Base-by-base conservation (phyloP, 305 asterid genomes). In the Euphrasia arctica region DNA sequence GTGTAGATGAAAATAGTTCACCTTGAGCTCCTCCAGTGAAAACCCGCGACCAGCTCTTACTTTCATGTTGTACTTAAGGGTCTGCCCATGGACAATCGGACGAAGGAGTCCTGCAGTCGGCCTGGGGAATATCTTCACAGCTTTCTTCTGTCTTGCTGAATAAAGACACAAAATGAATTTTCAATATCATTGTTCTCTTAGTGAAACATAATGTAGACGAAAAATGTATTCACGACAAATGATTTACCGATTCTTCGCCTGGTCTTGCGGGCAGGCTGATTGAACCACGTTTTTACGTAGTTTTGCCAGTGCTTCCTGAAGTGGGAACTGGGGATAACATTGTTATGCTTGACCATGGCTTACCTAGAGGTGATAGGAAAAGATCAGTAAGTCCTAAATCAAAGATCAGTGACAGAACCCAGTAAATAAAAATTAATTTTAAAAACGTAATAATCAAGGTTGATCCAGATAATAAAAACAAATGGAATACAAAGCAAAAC, bases 1-100 rank as follows among this genome's bases (percentile, higher is more conserved):
- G 45, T 39, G 45, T 39, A 0, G 52, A 48, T n/a, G 18, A n/a
- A 10, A 48, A 4, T 41, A 88, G 84, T 62, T 45, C 51, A 45
- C 52, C 52, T 48, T 48, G 22, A 48, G 52, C 52, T 48, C 52
- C 8, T 48, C 52, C 8, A 48, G 52, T 11, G 52, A 48, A 13
- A 48, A 48, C 52, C 52, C 52, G 4, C 18, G 18, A n/a, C 52
- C 52, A 4, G 52, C 52, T 48, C 52, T 48, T 2, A 48, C 52
- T 48, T 48, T 48, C 52, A 48, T 48, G 52, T 48, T 48, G 52
- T 48, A 48, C 52, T 48, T 48, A 0, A 48, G 52, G 52, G 52
- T 48, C 22, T 48, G 52, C 14, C 52, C 52, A n/a, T 48, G 52
- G 52, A 48, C 52, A 48, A 48, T n/a, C 15, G 52, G 52, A 14